A percentile compares a stretch with the other conserved stretches of the same genome.
These are phyloP conservation scores for Ajuga chamaepitys DNA, from an alignment of 257 asterid genomes.

Conservation along the genomic window DNA sequence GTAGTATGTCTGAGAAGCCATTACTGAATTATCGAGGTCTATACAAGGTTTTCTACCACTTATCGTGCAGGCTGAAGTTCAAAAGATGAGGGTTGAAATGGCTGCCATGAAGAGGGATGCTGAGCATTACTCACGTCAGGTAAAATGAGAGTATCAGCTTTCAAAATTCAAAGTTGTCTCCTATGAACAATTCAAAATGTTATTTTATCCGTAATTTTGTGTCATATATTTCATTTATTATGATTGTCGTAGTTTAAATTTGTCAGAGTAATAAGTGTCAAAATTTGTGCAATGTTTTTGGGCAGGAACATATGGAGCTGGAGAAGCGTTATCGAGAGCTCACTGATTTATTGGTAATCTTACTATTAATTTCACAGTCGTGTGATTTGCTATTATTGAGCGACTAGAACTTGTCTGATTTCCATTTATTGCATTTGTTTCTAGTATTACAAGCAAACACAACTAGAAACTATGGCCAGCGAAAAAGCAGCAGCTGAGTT, in stretches of 20 bases:
- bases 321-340: slow-evolving; percentile 98
- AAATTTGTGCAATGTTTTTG: slow-evolving; percentile 21
- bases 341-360: slow-evolving; percentile 84
- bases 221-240: neutral
- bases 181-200: neutral
- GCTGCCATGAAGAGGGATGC: slow-evolving; percentile 99
- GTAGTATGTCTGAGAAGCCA: slow-evolving; percentile 6
- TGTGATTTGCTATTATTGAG: slow-evolving; percentile 14
- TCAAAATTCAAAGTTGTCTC: neutral
- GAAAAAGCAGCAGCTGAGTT: slow-evolving; percentile 99
- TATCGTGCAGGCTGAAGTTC: slow-evolving; percentile 77
- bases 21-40: slow-evolving; percentile 12
- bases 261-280: neutral
- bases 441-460: slow-evolving; percentile 99
- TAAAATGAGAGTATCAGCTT: slow-evolving; percentile 12
- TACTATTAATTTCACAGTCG: slow-evolving; percentile 10
- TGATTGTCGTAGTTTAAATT: slow-evolving; percentile 8
- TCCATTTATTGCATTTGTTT: slow-evolving; percentile 15
- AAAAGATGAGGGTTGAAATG: slow-evolving; percentile 96
- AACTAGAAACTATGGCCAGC: slow-evolving; percentile 93
- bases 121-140: slow-evolving; percentile 98
- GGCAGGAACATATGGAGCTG: slow-evolving; percentile 96
- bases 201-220: slow-evolving; percentile 3
- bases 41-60: neutral
- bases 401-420: slow-evolving; percentile 15